Conservation (phyloP, 306 rosid species). For the Notholithocarpus densiflorus region DNA sequence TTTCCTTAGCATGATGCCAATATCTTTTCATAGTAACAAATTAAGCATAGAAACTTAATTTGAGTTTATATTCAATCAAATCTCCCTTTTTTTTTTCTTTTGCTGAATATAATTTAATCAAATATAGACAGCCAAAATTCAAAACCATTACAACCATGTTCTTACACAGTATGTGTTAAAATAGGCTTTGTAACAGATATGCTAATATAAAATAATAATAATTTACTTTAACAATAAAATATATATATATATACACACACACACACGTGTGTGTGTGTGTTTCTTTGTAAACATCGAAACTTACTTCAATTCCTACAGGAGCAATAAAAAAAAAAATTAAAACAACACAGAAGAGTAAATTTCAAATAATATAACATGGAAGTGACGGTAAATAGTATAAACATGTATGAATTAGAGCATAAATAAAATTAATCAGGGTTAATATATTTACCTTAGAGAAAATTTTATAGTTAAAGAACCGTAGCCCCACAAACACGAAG, state of each 20-base stretch:
- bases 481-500: background rate
- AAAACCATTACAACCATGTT: background rate
- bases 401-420: no score
- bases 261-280: no score
- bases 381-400: no score
- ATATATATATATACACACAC: no score
- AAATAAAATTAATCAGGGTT: background rate
- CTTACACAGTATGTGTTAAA: background rate
- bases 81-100: no score
- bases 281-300: no score
- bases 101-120: background rate
- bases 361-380: no score
- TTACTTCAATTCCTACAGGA: no score
- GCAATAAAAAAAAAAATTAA: no score
- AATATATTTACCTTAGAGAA: background rate
- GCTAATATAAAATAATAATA: no score
- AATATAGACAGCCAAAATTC: background rate
- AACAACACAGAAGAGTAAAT: no score
- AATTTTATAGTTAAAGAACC: background rate
- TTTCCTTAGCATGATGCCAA: background rate
- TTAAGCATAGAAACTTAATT: background rate
- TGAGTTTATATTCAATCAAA: background rate
- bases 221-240: no score
- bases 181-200: background rate
- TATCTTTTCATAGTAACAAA: background rate